Evolutionary conservation across 495 filamentous ascomycete species (phyloP), one percentile per base, ranked within the genome.

Genomic region (Alectoria sarmentosa): DNA sequence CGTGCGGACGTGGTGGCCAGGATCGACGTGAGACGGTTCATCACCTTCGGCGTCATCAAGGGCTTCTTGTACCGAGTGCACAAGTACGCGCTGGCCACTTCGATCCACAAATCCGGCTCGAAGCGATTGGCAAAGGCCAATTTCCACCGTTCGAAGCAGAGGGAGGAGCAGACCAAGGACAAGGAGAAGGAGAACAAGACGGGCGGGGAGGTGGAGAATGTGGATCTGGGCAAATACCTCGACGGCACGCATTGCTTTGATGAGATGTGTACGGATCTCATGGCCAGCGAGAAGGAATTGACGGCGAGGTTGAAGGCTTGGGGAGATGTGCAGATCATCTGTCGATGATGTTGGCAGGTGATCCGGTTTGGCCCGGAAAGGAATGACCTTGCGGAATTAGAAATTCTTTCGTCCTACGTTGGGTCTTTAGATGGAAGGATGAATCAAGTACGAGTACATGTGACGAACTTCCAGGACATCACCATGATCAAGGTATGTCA

Each of bases 21-120:
- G 69, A 83, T 98, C 66, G 94, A 98, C 75, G 84, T 96, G 55
- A 83, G 94, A 2, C 85, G 95, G 36, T 88, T 98, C 64, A 88
- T 98, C 64, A 93, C 92, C 41, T 98, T 97, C 73, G 94, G 95
- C 56, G 83, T 98, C 21, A 94, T 97, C 69, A 96, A 98, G 74
- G 92, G 92, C 6, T 88, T 96, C 66, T 70, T 98, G n/a, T 96
- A 96, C 74, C 84, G 94, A 23, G 88, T 96, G 39, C 92, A 98
- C 76, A 92, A 92, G 72, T 94, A 95, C 71, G 88, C 90, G 6
- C 82, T 91, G 11, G 84, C 84, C 15, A 85, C 86, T 13, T 42
- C 61, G 21, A 23, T 26, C 8, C 44, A 48, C n/a, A 1, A 10
- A 3, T 48, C 30, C n/a, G 19, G 23, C 14, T 61, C 42, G 26